Percentiles rank a stretch among this genome's conserved stretches.
phyloP scores from a whole-genome alignment of 2,329 filamentous ascomycete species.

The Apiospora phragmitis region DNA sequence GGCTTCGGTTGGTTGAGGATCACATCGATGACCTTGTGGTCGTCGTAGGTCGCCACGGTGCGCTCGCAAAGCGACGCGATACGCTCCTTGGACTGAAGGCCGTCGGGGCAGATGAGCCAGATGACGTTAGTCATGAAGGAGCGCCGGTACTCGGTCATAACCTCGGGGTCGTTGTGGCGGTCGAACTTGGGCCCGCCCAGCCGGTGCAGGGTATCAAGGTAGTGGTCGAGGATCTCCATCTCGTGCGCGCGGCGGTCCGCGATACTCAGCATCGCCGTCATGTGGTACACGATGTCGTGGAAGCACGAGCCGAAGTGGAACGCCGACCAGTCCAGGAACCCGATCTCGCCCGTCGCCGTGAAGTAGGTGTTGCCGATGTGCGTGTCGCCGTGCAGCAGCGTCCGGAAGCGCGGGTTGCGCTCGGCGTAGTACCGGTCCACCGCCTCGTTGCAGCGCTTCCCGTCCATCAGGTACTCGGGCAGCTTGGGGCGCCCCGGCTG shows the following conservation, averaged over 20 bases:
- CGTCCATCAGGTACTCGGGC: conserved; percentile 39
- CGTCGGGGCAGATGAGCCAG: conserved; percentile 30
- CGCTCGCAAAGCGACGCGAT: conserved; percentile 34
- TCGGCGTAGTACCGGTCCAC: conserved; percentile 37
- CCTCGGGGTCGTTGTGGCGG: conserved; percentile 30
- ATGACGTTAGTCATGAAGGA: conserved; percentile 35
- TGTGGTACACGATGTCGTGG: conserved; percentile 43
- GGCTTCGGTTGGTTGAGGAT: conserved; percentile 18
- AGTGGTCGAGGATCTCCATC: conserved; percentile 37
- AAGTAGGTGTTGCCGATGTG: conserved; percentile 47
- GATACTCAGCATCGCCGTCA: conserved; percentile 38
- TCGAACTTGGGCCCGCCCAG: conserved; percentile 30
- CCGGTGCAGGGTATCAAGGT: conserved; percentile 33
- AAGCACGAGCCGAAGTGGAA: conserved; percentile 43
- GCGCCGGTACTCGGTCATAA: conserved; percentile 32
- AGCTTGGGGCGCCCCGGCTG: conserved; percentile 31
- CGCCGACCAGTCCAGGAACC: conserved; percentile 44
- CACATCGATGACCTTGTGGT: conserved; percentile 38
- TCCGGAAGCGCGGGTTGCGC: conserved; percentile 39
- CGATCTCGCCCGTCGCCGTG: conserved; percentile 31
- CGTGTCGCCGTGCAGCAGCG: conserved; percentile 43
- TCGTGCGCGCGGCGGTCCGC: conserved; percentile 42
- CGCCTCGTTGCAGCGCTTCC: conserved; percentile 34
- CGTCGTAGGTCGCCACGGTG: conserved; percentile 36
- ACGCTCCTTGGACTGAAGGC: conserved; percentile 37